Evolutionary conservation across 495 filamentous ascomycete genomes (phyloP).

Genomic region (Podospora pseudocomata): DNA sequence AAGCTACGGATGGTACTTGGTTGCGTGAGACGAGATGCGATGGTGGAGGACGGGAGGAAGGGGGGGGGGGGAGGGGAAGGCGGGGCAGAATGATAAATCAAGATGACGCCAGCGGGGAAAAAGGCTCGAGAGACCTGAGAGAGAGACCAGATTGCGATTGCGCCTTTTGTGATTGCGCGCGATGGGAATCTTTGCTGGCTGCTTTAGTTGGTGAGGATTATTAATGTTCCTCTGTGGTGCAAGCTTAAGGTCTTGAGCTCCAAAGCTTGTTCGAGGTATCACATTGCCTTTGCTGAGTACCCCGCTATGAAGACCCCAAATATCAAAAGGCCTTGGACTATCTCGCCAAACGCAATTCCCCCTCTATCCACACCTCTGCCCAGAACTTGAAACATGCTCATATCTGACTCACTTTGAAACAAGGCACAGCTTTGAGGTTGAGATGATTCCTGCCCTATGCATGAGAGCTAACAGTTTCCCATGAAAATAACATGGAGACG

Average conservation of each 20-base stretch:
- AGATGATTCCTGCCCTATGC: not conserved
- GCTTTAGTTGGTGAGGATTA: not conserved
- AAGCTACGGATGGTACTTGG: not conserved
- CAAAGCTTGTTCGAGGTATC: too few species aligned
- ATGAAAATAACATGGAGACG: not conserved
- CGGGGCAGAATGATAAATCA: not conserved
- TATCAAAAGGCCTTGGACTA: not conserved
- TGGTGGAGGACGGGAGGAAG: not conserved
- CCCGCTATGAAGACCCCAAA: not conserved
- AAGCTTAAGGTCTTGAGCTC: not conserved
- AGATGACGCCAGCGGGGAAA: slow-evolving; percentile 10
- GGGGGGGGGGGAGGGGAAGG: not conserved
- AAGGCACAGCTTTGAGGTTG: not conserved
- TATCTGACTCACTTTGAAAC: slow-evolving; percentile 14
- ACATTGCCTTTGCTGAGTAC: not conserved
- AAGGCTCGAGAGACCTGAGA: not conserved
- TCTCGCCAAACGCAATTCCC: not conserved
- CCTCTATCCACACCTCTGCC: not conserved
- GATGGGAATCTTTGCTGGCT: not conserved
- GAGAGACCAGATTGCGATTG: slow-evolving; percentile 7
- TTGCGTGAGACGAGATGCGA: not conserved
- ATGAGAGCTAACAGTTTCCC: not conserved
- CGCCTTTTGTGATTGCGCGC: not conserved
- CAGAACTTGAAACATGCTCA: slow-evolving; percentile 23
- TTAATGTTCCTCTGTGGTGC: not conserved